Percentiles rank a stretch among this genome's conserved stretches.
These are phyloP conservation scores for Rhizopogon roseolus DNA, from an alignment of 768 basidiomycete species.

Conservation along the genomic window DNA sequence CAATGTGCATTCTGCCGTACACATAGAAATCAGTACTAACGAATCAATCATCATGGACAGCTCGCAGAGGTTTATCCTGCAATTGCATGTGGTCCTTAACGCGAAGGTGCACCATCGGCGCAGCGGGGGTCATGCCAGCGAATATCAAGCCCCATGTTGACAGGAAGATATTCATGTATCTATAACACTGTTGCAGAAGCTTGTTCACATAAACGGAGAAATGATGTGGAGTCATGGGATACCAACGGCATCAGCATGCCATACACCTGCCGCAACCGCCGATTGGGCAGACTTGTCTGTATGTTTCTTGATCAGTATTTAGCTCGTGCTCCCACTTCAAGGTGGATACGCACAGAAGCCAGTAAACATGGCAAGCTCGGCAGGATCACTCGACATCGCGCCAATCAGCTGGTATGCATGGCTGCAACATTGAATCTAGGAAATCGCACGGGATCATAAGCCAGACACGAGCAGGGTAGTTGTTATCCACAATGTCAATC, in stretches of 20 bases:
- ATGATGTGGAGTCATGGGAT: slow-evolving; percentile 48
- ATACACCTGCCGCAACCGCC: slow-evolving; percentile 68
- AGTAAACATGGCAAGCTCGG: slow-evolving; percentile 72
- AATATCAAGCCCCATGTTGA: slow-evolving; percentile 73
- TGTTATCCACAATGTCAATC: slow-evolving; percentile 55
- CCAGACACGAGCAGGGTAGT: slow-evolving; percentile 53
- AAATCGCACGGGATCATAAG: slow-evolving; percentile 70
- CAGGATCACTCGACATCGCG: slow-evolving; percentile 49
- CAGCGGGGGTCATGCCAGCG: slow-evolving; percentile 57
- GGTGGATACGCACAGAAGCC: slow-evolving; percentile 63
- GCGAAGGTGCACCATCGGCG: slow-evolving; percentile 71
- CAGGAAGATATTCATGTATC: slow-evolving; percentile 32
- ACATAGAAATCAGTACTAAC: not conserved
- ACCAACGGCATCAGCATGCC: slow-evolving; percentile 62
- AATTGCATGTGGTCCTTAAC: slow-evolving; percentile 56
- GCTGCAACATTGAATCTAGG: slow-evolving; percentile 84
- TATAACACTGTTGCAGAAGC: slow-evolving; percentile 15
- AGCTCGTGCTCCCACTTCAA: no score
- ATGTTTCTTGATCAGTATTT: no score
- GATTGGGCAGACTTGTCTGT: slow-evolving; percentile 73
- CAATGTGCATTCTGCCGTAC: not conserved
- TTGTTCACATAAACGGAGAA: slow-evolving; percentile 48
- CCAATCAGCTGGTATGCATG: no score
- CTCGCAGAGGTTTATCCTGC: slow-evolving; percentile 51
- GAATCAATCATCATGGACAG: not conserved